Evolutionary conservation across 1,284 basidiomycete species (phyloP).

Genomic region (Ganoderma sinense): DNA sequence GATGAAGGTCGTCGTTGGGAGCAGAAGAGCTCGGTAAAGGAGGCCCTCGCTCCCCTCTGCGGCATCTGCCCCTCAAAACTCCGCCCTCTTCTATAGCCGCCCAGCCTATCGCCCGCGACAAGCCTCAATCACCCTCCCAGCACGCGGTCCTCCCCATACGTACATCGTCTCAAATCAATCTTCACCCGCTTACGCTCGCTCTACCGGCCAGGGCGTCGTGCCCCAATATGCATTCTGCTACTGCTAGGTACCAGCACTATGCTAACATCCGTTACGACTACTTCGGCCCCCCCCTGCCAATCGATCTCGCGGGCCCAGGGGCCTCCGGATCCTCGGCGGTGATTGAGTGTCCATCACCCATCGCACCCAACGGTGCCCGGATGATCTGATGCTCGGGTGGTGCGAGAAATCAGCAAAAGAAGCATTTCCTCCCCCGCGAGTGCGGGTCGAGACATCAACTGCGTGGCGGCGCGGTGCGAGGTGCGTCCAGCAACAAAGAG

Average conservation of each 20-base stretch:
- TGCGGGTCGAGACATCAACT: constrained; percentile 19
- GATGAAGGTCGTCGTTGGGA: constrained; percentile 52
- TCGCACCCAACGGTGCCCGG: constrained; percentile 30
- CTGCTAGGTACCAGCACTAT: constrained; percentile 11
- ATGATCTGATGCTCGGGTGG: constrained; percentile 30
- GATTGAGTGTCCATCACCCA: constrained; percentile 34
- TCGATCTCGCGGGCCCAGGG: constrained; percentile 21
- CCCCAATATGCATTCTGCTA: constrained; percentile 10
- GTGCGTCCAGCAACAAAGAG: constrained; percentile 14
- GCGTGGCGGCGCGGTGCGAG: constrained; percentile 2
- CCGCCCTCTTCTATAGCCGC: constrained; percentile 44
- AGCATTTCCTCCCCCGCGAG: constrained; percentile 13
- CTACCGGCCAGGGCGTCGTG: neutral
- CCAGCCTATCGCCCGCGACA: constrained; percentile 12
- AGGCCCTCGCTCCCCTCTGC: constrained; percentile 31
- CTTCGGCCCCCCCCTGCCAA: constrained; percentile 16
- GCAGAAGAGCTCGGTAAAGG: constrained; percentile 39
- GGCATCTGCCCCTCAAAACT: constrained; percentile 46
- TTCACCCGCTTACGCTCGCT: neutral
- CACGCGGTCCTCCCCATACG: neutral
- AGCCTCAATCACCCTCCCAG: constrained; percentile 16
- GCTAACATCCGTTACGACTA: constrained; percentile 9
- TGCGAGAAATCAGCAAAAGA: constrained; percentile 29
- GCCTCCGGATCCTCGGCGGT: constrained; percentile 35
- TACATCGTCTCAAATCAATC: neutral